These are phyloP conservation scores for Pleoardoris graminearum DNA, from an alignment of 2,329 filamentous ascomycete genomes.

Conservation along the genomic window DNA sequence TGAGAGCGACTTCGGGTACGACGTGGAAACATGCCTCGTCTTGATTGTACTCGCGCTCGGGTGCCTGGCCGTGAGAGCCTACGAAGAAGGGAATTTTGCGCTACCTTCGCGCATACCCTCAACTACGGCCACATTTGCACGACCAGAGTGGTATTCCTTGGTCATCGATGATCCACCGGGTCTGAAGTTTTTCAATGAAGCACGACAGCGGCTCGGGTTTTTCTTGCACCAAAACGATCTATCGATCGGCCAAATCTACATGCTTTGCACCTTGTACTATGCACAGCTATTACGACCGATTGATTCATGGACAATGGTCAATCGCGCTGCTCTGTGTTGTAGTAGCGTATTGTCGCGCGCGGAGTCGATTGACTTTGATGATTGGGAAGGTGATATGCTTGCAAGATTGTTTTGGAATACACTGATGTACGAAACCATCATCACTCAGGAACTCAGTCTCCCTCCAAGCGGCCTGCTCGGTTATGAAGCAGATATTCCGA, in stretches of 20 bases:
- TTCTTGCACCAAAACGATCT: conserved; percentile 56
- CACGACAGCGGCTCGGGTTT: conserved; percentile 56
- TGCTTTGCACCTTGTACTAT: conserved; percentile 57
- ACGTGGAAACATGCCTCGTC: conserved; percentile 57
- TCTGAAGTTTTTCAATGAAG: conserved; percentile 59
- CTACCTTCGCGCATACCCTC: conserved; percentile 40
- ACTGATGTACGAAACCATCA: conserved; percentile 60
- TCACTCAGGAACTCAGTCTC: conserved; percentile 58
- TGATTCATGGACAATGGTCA: conserved; percentile 59
- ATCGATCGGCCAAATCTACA: conserved; percentile 57
- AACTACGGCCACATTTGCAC: conserved; percentile 24
- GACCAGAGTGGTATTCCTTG: conserved; percentile 42
- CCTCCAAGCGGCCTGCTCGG: conserved; percentile 56
- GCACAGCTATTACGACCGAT: conserved; percentile 57
- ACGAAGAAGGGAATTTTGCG: conserved; percentile 55
- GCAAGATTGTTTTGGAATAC: conserved; percentile 60
- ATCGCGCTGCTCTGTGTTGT: conserved; percentile 56
- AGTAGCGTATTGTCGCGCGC: conserved; percentile 53
- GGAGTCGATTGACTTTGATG: conserved; percentile 48
- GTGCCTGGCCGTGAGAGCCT: conserved; percentile 54
- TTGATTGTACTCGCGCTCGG: conserved; percentile 57
- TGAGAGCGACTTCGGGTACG: conserved; percentile 56
- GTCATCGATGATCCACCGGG: conserved; percentile 49
- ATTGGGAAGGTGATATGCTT: conserved; percentile 61
- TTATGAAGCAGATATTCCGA: conserved; percentile 57